These are phyloP conservation scores for Penicillium waksmanii DNA, from an alignment of 495 filamentous ascomycete genomes.

Conservation along the genomic window DNA sequence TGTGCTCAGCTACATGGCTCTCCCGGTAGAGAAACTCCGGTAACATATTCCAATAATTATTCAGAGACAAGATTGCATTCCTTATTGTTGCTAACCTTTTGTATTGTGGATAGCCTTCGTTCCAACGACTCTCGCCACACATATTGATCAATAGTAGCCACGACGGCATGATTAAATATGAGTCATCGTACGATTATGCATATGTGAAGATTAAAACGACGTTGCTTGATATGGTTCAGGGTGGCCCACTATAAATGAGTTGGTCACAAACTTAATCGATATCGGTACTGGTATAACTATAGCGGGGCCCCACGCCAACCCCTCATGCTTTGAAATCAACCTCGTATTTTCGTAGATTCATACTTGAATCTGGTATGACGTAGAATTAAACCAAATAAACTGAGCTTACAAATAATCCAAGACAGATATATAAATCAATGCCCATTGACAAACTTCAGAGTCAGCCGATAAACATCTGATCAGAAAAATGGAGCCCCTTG, in stretches of 20 bases:
- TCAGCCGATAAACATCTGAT: background rate
- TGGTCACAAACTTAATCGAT: background rate
- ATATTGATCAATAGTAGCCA: constrained; percentile 1
- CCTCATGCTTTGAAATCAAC: constrained; percentile 5
- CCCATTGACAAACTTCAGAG: background rate
- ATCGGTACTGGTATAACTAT: background rate
- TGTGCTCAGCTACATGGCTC: background rate
- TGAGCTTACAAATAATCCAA: background rate
- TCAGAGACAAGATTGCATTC: background rate
- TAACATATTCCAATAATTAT: background rate
- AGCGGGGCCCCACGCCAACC: background rate
- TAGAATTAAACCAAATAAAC: background rate
- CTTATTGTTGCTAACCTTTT: background rate
- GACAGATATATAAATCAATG: background rate
- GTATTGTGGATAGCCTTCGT: background rate
- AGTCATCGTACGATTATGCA: background rate
- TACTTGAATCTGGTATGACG: background rate
- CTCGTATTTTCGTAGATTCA: background rate
- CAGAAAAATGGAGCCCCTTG: background rate
- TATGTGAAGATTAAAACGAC: constrained; percentile 5
- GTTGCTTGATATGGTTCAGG: background rate
- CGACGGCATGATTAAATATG: constrained; percentile 2
- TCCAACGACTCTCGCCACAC: constrained; percentile 3
- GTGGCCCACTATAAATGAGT: background rate
- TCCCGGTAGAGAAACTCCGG: background rate